phyloP scores from a whole-genome alignment of 1,284 basidiomycete species.

The Papiliotrema terrestris region DNA sequence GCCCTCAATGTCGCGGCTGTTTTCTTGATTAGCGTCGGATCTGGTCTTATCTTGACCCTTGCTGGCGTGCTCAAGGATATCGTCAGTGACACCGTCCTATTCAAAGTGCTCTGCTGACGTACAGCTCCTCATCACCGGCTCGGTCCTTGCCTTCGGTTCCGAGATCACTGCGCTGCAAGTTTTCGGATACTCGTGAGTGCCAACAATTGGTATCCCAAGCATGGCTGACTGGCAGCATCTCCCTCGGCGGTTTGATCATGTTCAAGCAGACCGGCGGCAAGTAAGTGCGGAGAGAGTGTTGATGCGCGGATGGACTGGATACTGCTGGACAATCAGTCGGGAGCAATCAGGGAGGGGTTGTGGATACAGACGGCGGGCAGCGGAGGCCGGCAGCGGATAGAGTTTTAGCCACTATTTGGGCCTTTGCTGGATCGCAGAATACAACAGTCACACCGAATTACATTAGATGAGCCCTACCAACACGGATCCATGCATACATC shows the following conservation, averaged over 20 bases:
- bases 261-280: conserved; percentile 49
- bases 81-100: conserved; percentile 25
- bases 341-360: no score
- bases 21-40: conserved; percentile 85
- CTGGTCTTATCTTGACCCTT: conserved; percentile 84
- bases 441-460: no score
- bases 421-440: no score
- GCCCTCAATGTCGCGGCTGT: conserved; percentile 86
- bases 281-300: conserved; percentile 17
- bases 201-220: background rate
- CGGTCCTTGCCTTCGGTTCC: conserved; percentile 77
- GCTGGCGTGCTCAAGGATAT: conserved; percentile 89
- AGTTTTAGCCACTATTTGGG: no score
- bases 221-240: conserved; percentile 39
- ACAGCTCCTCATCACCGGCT: conserved; percentile 77
- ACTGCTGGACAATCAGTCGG: no score
- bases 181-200: conserved; percentile 59
- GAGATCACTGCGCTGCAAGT: conserved; percentile 78
- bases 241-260: conserved; percentile 42
- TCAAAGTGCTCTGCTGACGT: background rate
- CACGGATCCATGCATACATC: no score
- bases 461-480: no score
- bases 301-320: no score
- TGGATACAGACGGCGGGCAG: no score
- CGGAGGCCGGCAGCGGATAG: no score